phyloP scores from a whole-genome alignment of 2,329 filamentous ascomycete species.

The Mollisia scopiformis region DNA sequence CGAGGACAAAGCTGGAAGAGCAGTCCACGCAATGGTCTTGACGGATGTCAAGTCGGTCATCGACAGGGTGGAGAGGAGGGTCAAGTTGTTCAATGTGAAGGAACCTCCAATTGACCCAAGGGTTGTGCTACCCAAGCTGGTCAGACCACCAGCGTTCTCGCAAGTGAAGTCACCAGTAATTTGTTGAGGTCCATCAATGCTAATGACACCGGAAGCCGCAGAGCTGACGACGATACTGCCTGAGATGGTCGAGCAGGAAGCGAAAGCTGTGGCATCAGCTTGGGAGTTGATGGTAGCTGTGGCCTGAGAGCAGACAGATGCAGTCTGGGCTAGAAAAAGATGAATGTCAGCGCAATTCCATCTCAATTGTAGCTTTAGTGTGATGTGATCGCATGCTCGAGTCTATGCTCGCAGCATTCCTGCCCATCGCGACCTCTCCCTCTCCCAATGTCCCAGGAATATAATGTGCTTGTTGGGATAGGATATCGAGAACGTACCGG shows the following conservation, averaged over 20 bases:
- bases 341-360: constrained; percentile 7
- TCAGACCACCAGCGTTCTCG: constrained; percentile 65
- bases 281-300: constrained; percentile 36
- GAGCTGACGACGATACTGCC: constrained; percentile 40
- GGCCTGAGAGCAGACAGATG: constrained; percentile 30
- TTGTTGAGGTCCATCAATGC: constrained; percentile 60
- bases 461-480: background rate
- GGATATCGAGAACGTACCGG: constrained; percentile 29
- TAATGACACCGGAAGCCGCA: constrained; percentile 43
- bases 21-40: constrained; percentile 69
- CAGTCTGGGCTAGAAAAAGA: constrained; percentile 19
- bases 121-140: constrained; percentile 61
- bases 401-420: background rate
- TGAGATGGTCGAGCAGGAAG: constrained; percentile 34
- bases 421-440: background rate
- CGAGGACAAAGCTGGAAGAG: constrained; percentile 65
- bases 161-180: constrained; percentile 61
- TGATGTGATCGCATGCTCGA: background rate
- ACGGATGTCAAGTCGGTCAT: constrained; percentile 69
- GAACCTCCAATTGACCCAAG: constrained; percentile 67
- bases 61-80: constrained; percentile 67
- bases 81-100: constrained; percentile 73
- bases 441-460: background rate
- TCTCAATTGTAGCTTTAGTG: background rate
- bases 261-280: constrained; percentile 34